Percentiles rank a stretch among this genome's conserved stretches.
Evolutionary conservation across 2,329 filamentous ascomycete genomes (phyloP).

Genomic region (Aspergillus tamarii): DNA sequence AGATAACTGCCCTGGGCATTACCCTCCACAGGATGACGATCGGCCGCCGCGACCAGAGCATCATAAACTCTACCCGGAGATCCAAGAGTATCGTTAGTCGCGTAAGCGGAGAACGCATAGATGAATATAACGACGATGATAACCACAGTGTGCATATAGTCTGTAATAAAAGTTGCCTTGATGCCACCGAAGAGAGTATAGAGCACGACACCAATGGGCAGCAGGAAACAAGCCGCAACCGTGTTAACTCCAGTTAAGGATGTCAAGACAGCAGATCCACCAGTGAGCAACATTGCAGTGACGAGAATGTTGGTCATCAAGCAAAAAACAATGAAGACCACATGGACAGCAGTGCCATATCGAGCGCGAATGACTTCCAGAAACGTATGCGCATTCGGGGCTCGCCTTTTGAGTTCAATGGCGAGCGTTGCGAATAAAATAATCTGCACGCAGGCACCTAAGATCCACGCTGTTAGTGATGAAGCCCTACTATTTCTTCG

Average conservation of each 20-base stretch:
- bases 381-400: constrained; percentile 84
- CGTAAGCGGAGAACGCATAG: constrained; percentile 81
- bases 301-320: constrained; percentile 85
- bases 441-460: constrained; percentile 80
- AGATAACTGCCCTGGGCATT: constrained; percentile 82
- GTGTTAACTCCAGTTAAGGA: constrained; percentile 75
- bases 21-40: constrained; percentile 73
- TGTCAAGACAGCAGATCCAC: constrained; percentile 74
- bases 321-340: constrained; percentile 80
- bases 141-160: constrained; percentile 80
- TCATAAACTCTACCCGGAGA: constrained; percentile 80
- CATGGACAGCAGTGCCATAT: constrained; percentile 73
- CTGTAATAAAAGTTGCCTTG: constrained; percentile 84
- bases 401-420: constrained; percentile 84
- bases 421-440: constrained; percentile 87
- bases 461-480: background rate
- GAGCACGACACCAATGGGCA: constrained; percentile 77
- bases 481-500: background rate
- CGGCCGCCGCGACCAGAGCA: constrained; percentile 69
- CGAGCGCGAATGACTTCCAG: constrained; percentile 81
- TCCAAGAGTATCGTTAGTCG: constrained; percentile 71
- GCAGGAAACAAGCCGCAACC: constrained; percentile 79
- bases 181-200: constrained; percentile 78
- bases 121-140: constrained; percentile 79
- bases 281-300: constrained; percentile 84